Percentiles rank a stretch among this genome's conserved stretches.
Evolutionary conservation across 2,329 filamentous ascomycete genomes (phyloP).

Genomic region (Dothideomycetes sp.): DNA sequence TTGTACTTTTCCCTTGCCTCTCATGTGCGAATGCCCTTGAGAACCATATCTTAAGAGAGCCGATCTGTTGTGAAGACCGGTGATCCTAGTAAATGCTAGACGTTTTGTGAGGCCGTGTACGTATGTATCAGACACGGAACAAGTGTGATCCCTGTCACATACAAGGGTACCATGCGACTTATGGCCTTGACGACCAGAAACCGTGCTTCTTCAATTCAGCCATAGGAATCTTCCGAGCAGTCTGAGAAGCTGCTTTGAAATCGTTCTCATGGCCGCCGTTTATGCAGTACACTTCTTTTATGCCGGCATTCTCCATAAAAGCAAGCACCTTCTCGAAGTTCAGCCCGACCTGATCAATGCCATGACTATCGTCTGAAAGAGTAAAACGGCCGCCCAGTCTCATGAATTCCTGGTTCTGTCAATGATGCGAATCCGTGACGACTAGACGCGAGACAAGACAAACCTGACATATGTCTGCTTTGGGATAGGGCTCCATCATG

Average conservation of each 20-base stretch:
- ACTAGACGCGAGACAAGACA: slow-evolving; percentile 13
- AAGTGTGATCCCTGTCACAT: no score
- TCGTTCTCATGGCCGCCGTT: not conserved
- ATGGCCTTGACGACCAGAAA: slow-evolving; percentile 5
- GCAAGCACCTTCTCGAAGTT: slow-evolving; percentile 64
- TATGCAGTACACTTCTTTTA: slow-evolving; percentile 44
- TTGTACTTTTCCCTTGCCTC: no score
- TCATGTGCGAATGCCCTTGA: no score
- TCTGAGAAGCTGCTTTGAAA: not conserved
- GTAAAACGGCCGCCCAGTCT: slow-evolving; percentile 69
- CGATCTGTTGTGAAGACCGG: no score
- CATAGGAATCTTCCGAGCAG: not conserved
- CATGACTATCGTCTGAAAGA: slow-evolving; percentile 91
- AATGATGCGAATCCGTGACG: not conserved
- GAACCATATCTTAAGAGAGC: no score
- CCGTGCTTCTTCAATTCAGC: slow-evolving; percentile 2
- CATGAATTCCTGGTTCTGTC: slow-evolving; percentile 52
- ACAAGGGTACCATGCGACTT: no score
- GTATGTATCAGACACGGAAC: no score
- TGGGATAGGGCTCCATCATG: slow-evolving; percentile 81
- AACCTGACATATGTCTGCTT: slow-evolving; percentile 64
- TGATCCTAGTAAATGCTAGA: no score
- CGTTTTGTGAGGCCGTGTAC: no score
- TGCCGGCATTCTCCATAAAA: slow-evolving; percentile 57
- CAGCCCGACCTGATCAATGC: slow-evolving; percentile 72